phyloP scores from a whole-genome alignment of 306 rosid genomes.

The Begonia peltatifolia region DNA sequence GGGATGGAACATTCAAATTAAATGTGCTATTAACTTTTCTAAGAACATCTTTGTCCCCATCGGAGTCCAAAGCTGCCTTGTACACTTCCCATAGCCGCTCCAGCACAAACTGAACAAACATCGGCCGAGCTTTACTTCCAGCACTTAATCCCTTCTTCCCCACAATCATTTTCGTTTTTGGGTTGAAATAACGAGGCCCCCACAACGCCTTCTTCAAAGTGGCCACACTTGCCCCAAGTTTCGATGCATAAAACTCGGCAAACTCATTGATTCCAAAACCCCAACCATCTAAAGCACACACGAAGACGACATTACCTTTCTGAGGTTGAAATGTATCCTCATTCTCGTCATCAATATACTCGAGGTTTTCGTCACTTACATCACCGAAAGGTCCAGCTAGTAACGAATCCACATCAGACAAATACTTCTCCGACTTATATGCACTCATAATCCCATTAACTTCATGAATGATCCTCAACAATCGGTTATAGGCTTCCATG shows the following conservation, averaged over 20 bases:
- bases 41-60: conserved; percentile 35
- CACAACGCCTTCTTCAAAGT: conserved; percentile 53
- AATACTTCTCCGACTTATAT: conserved; percentile 57
- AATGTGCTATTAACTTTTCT: conserved; percentile 57
- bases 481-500: conserved; percentile 51
- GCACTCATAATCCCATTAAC: conserved; percentile 80
- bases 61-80: conserved; percentile 40
- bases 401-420: conserved; percentile 63
- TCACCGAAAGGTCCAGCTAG: conserved; percentile 34
- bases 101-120: conserved; percentile 83
- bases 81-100: conserved; percentile 81
- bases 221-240: conserved; percentile 49
- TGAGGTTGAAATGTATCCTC: conserved; percentile 77
- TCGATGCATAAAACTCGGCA: conserved; percentile 56
- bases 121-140: conserved; percentile 49
- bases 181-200: conserved; percentile 55
- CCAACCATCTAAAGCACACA: conserved; percentile 86
- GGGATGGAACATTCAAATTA: conserved; percentile 36
- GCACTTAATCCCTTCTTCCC: conserved; percentile 50
- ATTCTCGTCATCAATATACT: conserved; percentile 52
- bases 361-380: conserved; percentile 17
- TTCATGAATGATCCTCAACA: conserved; percentile 56
- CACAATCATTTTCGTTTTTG: conserved; percentile 61
- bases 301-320: conserved; percentile 75
- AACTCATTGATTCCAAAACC: conserved; percentile 61